Evolutionary conservation across 1,284 basidiomycete species (phyloP).

Genomic region (Amylostereum areolatum): DNA sequence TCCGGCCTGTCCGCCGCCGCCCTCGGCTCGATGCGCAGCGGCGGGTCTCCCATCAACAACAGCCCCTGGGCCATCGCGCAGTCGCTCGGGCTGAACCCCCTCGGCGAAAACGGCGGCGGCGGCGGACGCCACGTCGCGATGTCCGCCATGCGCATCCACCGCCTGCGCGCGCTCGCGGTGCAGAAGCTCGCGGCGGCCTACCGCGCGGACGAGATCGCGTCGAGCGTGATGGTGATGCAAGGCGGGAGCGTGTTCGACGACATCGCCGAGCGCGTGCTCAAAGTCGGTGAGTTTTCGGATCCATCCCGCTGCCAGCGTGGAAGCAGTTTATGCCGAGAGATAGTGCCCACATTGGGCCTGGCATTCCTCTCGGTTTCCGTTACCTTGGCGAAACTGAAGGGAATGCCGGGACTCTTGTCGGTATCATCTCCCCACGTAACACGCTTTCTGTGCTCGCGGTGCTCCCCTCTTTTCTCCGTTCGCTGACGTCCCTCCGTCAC

Average conservation of each 20-base stretch:
- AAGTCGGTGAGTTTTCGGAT: constrained; percentile 44
- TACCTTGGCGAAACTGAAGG: too few species aligned
- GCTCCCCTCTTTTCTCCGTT: background rate
- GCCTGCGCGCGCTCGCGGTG: constrained; percentile 69
- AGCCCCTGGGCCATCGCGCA: constrained; percentile 56
- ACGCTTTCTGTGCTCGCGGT: background rate
- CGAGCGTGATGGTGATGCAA: constrained; percentile 87
- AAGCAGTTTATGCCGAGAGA: too few species aligned
- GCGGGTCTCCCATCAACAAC: constrained; percentile 21
- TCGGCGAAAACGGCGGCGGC: constrained; percentile 34
- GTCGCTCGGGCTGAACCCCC: constrained; percentile 51
- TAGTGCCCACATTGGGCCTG: too few species aligned
- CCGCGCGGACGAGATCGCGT: constrained; percentile 77
- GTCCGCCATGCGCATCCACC: constrained; percentile 74
- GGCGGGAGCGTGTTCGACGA: constrained; percentile 84
- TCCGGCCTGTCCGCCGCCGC: constrained; percentile 72
- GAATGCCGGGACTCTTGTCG: too few species aligned
- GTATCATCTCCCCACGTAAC: background rate
- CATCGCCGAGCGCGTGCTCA: constrained; percentile 74
- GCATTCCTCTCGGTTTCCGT: too few species aligned
- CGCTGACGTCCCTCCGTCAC: background rate
- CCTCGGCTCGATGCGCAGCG: constrained; percentile 53
- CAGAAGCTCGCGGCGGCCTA: constrained; percentile 80
- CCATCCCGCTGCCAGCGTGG: background rate
- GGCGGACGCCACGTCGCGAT: constrained; percentile 69